These are phyloP conservation scores for Fusarium marasasianum DNA, from an alignment of 2,329 filamentous ascomycete genomes.

Conservation along the genomic window DNA sequence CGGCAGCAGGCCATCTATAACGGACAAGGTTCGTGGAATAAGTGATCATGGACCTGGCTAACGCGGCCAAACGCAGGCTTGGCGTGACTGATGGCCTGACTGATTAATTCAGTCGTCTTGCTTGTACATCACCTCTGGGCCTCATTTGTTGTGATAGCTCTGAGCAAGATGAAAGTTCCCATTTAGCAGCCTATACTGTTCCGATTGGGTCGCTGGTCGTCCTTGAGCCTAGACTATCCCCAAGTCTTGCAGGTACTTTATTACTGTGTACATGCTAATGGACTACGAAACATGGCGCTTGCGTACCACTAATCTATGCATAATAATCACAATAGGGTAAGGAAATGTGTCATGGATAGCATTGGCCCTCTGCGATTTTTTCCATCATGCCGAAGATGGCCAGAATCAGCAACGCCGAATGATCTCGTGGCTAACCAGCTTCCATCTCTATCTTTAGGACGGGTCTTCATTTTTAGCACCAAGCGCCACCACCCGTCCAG, in stretches of 20 bases:
- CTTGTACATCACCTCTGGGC: not conserved
- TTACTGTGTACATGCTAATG: not conserved
- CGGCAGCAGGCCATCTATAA: slow-evolving; percentile 24
- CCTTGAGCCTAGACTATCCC: not conserved
- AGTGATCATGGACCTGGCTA: slow-evolving; percentile 6
- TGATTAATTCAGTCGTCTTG: slow-evolving; percentile 8
- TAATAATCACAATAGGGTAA: not conserved
- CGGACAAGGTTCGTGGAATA: not conserved
- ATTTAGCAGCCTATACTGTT: not conserved
- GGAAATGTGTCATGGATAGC: not conserved
- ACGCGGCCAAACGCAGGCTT: slow-evolving; percentile 21
- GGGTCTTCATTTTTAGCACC: slow-evolving; percentile 39
- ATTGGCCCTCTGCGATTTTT: not conserved
- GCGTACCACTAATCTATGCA: not conserved
- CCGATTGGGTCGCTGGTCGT: not conserved
- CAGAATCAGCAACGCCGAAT: not conserved
- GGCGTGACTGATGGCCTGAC: slow-evolving; percentile 27
- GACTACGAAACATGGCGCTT: slow-evolving; percentile 6
- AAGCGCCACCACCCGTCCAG: slow-evolving; percentile 26
- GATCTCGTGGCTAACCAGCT: slow-evolving; percentile 1
- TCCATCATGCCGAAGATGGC: not conserved
- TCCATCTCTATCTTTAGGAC: not conserved
- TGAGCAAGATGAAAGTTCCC: not conserved
- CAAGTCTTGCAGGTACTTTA: not conserved
- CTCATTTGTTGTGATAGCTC: not conserved